Evolutionary conservation across 495 filamentous ascomycete genomes (phyloP).

Genomic region (Trichoderma parareesei): DNA sequence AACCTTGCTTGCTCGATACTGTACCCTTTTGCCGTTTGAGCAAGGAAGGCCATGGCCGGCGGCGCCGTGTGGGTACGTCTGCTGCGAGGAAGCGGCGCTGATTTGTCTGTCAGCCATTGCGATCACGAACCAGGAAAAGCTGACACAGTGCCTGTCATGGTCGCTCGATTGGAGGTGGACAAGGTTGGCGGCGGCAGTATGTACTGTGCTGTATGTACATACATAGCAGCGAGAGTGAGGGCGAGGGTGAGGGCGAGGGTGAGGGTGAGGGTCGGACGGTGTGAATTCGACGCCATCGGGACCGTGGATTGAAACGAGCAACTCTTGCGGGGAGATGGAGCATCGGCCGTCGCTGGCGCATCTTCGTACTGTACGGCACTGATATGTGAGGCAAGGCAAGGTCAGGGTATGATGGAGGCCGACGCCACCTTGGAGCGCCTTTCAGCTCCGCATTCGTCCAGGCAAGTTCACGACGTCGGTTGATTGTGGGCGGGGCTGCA

Average conservation of each 20-base stretch:
- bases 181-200: too few species aligned
- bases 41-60: conserved; percentile 1
- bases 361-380: too few species aligned
- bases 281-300: conserved; percentile 5
- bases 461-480: background rate
- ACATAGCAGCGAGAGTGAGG: too few species aligned
- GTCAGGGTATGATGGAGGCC: background rate
- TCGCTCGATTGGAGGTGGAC: too few species aligned
- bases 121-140: too few species aligned
- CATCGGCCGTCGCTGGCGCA: background rate
- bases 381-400: too few species aligned
- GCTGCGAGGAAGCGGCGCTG: background rate
- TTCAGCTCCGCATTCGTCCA: conserved; percentile 10
- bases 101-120: background rate
- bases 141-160: too few species aligned
- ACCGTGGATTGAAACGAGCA: conserved; percentile 4
- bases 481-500: background rate
- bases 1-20: background rate
- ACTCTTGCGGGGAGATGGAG: conserved; percentile 5
- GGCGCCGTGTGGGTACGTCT: conserved; percentile 8
- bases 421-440: conserved; percentile 2
- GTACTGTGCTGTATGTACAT: too few species aligned
- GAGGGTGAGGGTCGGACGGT: background rate
- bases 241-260: too few species aligned
- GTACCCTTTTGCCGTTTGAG: background rate